Evolutionary conservation across 2,329 filamentous ascomycete species (phyloP), one percentile per base, ranked within the genome.

Genomic region (Penicillium sp.): DNA sequence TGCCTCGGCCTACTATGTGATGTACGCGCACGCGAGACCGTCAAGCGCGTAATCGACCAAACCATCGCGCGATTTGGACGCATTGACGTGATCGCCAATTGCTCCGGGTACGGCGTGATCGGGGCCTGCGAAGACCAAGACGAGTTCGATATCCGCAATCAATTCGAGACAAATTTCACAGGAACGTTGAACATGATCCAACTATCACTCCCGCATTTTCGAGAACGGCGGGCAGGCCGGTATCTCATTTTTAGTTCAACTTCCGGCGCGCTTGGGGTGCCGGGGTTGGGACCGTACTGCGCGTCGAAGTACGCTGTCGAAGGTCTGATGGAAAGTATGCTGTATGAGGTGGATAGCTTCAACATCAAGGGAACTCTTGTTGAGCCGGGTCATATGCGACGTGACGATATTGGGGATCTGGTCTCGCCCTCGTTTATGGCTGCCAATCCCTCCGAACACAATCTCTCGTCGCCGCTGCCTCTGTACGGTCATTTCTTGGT

Each of bases 131-230:
- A 97, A 75, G 94, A 97, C 75, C 94, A 97, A 77, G 92, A 97
- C 73, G 91, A 96, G 71, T 88, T 92, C 73, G 94, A 97, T 70
- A 84, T 97, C 64, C 89, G 92, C 55, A 93, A 96, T 68, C 94
- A 97, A 74, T 97, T 97, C 76, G 91, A 95, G 79, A 97, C 92
- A 22, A 99, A 99, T 74, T 96, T 97, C 74, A 93, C 96, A 81
- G 94, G 94, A 51, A 95, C 92, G 0, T 76, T 97, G 56, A 89
- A 97, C 75, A 96, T 99, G 66, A 88, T 97, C 56, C 92, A 97
- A 72, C 79, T 90, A 20, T 92, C 89, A 1, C 78, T 97, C 35
- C 92, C 92, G 0, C 91, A 96, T 75, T 95, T 97, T 65, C 86
- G 93, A 49, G 81, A 86, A 60, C 87, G 90, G 61, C 82, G 82